Conservation (phyloP, 805 yeast genomes). For the Candida verbasci region DNA sequence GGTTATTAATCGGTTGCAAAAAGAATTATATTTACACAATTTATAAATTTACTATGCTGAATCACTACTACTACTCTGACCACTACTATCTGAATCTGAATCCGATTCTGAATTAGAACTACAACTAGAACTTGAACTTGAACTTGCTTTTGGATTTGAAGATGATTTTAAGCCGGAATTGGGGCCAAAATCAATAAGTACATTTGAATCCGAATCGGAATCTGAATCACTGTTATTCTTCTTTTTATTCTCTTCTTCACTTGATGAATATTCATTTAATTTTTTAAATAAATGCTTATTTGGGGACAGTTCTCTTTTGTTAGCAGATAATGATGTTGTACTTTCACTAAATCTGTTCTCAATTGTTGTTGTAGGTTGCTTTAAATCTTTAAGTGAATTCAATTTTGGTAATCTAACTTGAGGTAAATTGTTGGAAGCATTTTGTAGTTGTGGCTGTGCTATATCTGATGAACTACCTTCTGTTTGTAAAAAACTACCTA, state of each 20-base stretch:
- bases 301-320: not conserved
- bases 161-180: too few relatives aligned
- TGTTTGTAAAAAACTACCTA: too few relatives aligned
- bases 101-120: not conserved
- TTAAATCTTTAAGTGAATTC: constrained; percentile 5
- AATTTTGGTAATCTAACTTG: not conserved
- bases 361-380: constrained; percentile 10
- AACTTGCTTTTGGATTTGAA: not conserved
- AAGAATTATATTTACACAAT: too few relatives aligned
- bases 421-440: too few relatives aligned
- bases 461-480: too few relatives aligned
- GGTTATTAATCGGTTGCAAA: too few relatives aligned
- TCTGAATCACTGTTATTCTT: too few relatives aligned
- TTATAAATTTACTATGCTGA: constrained; percentile 1
- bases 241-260: not conserved
- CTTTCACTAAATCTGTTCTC: constrained; percentile 3
- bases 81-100: constrained; percentile 3
- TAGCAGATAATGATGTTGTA: not conserved
- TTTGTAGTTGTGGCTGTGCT: too few relatives aligned
- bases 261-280: constrained; percentile 1
- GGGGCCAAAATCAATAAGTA: too few relatives aligned
- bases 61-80: constrained; percentile 3
- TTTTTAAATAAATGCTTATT: constrained; percentile 2
- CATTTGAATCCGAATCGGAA: too few relatives aligned
- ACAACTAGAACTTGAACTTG: not conserved